Conservation (phyloP, 345 rosid genomes). For the Hirschfeldia incana region DNA sequence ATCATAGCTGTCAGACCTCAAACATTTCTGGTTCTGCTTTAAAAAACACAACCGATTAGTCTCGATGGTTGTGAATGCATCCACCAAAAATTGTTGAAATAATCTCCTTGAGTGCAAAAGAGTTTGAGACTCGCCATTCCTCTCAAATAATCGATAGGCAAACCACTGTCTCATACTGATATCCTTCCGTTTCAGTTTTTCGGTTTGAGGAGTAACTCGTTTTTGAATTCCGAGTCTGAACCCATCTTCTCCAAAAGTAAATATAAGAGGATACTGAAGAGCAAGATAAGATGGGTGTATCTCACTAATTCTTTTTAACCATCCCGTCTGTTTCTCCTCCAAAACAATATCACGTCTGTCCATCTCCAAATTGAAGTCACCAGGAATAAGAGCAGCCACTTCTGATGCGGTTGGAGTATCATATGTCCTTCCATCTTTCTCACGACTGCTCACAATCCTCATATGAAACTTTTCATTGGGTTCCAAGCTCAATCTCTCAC, state of each 20-base stretch:
- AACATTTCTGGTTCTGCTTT: neutral
- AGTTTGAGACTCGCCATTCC: too few species aligned
- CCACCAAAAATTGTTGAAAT: too few species aligned
- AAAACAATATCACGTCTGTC: neutral
- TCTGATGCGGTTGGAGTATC: too few species aligned
- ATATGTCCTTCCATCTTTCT: too few species aligned
- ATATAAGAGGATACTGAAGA: neutral
- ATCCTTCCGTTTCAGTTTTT: neutral
- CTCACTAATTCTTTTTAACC: neutral
- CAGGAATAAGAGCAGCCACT: too few species aligned
- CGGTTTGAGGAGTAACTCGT: neutral
- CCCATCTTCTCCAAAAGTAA: neutral
- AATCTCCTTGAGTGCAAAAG: too few species aligned
- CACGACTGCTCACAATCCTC: too few species aligned
- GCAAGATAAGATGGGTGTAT: neutral
- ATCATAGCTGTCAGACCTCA: too few species aligned
- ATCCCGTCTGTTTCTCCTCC: neutral
- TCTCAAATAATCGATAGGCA: neutral
- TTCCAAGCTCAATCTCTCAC: too few species aligned
- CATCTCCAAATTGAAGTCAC: neutral
- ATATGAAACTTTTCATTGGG: too few species aligned
- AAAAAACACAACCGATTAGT: neutral
- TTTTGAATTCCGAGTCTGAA: neutral
- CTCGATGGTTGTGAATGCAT: too few species aligned
- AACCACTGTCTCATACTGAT: neutral